These are phyloP conservation scores for Rhynchospora tenuis DNA, from an alignment of 176 grass and related monocot species.

Conservation along the genomic window DNA sequence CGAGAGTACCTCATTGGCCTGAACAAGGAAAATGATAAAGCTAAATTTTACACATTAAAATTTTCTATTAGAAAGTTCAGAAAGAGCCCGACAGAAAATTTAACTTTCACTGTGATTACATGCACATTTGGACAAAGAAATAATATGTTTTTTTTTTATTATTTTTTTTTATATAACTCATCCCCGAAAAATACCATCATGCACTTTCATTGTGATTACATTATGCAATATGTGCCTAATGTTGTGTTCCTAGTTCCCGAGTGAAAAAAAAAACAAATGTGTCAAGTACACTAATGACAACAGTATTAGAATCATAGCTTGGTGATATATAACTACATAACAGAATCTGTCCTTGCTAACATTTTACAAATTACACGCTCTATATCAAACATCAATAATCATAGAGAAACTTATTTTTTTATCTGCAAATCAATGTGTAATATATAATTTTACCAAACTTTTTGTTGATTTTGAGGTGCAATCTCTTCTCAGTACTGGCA, in stretches of 20 bases:
- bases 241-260: neutral
- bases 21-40: neutral
- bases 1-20: neutral
- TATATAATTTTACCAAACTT: neutral
- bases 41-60: neutral
- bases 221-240: neutral
- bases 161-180: too few species aligned
- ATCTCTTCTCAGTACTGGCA: conserved; percentile 4
- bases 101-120: neutral
- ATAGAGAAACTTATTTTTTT: neutral
- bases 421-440: neutral
- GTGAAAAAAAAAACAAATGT: neutral
- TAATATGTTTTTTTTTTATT: too few species aligned
- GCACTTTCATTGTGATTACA: neutral
- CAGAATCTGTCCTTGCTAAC: neutral
- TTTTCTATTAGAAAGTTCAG: neutral
- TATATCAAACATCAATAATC: neutral
- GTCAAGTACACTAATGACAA: neutral
- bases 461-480: conserved; percentile 6
- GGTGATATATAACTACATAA: neutral
- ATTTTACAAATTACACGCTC: neutral
- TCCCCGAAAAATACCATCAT: neutral
- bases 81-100: neutral
- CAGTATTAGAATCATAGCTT: neutral
- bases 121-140: neutral